phyloP scores from a whole-genome alignment of 495 filamentous ascomycete genomes.

The Penicillium odoratum region DNA sequence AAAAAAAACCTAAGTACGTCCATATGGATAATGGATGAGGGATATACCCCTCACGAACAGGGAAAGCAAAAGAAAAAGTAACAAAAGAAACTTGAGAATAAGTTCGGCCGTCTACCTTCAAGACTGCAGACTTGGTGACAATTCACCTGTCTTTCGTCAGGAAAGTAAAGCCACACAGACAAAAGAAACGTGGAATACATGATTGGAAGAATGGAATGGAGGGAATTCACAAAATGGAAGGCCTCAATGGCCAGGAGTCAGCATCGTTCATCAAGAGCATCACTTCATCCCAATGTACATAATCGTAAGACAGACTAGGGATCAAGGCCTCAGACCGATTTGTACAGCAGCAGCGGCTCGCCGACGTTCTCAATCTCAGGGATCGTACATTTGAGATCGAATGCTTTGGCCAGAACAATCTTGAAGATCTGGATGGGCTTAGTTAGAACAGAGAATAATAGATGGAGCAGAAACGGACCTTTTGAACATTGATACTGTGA shows the following conservation, averaged over 20 bases:
- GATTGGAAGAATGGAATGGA: constrained; percentile 18
- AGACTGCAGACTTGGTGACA: constrained; percentile 1
- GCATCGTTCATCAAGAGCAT: constrained; percentile 40
- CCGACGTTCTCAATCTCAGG: constrained; percentile 97
- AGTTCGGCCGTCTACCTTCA: constrained; percentile 1
- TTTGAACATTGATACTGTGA: constrained; percentile 99
- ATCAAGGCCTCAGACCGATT: constrained; percentile 56
- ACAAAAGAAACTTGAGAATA: constrained; percentile 12
- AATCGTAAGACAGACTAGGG: constrained; percentile 29
- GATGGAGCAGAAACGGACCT: constrained; percentile 55
- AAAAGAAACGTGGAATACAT: constrained; percentile 28
- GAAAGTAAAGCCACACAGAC: constrained; percentile 8
- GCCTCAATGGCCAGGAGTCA: constrained; percentile 27
- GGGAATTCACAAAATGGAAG: constrained; percentile 21
- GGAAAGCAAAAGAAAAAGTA: constrained; percentile 11
- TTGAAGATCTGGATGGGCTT: constrained; percentile 81
- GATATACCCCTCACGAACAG: constrained; percentile 12
- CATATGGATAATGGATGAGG: constrained; percentile 5
- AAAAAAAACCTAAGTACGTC: constrained; percentile 22
- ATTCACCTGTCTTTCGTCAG: constrained; percentile 1
- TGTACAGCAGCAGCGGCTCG: constrained; percentile 93
- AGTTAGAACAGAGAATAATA: not conserved
- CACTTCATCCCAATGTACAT: constrained; percentile 44
- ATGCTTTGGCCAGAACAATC: constrained; percentile 97
- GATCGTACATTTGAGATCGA: constrained; percentile 98